phyloP scores from a whole-genome alignment of 495 filamentous ascomycete species.

The Penicillium flavigenum region DNA sequence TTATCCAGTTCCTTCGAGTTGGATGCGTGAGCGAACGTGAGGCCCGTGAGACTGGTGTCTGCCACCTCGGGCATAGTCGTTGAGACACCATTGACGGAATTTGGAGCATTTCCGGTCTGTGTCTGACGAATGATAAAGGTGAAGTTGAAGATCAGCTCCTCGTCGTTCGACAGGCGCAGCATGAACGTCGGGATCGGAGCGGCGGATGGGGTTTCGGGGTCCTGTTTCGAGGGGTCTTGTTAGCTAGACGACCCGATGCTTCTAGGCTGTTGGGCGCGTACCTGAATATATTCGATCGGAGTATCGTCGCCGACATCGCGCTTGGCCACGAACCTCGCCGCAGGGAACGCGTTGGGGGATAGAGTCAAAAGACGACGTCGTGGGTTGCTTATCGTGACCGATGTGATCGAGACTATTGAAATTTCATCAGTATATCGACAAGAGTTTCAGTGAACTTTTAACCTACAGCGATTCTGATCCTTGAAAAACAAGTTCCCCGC shows the following conservation, averaged over 20 bases:
- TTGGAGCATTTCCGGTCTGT: conserved; percentile 43
- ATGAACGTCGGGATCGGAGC: conserved; percentile 69
- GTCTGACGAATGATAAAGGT: conserved; percentile 81
- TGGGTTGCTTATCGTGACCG: conserved; percentile 74
- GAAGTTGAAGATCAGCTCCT: conserved; percentile 89
- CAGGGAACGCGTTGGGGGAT: conserved; percentile 85
- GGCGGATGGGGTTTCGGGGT: conserved; percentile 65
- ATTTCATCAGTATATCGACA: conserved; percentile 16
- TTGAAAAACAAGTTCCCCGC: conserved; percentile 77
- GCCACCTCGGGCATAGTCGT: conserved; percentile 47
- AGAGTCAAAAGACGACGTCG: conserved; percentile 74
- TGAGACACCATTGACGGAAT: conserved; percentile 50
- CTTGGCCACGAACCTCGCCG: conserved; percentile 73
- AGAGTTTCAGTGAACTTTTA: not conserved
- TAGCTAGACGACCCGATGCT: not conserved
- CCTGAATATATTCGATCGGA: conserved; percentile 89
- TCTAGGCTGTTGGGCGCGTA: conserved; percentile 31
- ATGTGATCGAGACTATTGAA: conserved; percentile 75
- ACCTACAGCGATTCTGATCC: conserved; percentile 83
- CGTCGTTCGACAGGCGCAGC: conserved; percentile 82
- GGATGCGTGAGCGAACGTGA: conserved; percentile 89
- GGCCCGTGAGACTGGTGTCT: conserved; percentile 80
- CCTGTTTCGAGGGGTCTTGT: conserved; percentile 50
- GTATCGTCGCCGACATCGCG: conserved; percentile 71
- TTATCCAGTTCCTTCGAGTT: conserved; percentile 86